phyloP scores from a whole-genome alignment of 371 early-diverging fungal genomes.

The Actinomortierella wolfii region DNA sequence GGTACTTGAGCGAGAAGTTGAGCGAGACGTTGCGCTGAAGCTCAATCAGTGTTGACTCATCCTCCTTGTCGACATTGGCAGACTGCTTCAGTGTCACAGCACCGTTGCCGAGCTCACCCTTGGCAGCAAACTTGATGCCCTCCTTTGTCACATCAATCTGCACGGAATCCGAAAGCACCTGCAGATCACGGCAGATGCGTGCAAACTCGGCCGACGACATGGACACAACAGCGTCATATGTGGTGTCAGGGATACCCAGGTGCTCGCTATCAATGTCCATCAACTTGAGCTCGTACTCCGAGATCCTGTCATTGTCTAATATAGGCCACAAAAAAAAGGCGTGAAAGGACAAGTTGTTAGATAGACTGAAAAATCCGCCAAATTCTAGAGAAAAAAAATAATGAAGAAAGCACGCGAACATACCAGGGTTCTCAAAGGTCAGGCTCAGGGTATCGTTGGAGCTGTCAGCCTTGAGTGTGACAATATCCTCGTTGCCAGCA shows the following conservation, averaged over 20 bases:
- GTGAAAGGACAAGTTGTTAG: neutral
- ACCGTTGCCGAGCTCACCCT: conserved; percentile 92
- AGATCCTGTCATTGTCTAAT: conserved; percentile 81
- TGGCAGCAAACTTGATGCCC: conserved; percentile 87
- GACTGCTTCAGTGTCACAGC: conserved; percentile 81
- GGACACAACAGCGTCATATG: conserved; percentile 87
- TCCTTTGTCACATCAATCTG: conserved; percentile 91
- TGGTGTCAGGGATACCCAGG: conserved; percentile 94
- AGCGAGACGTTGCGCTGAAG: conserved; percentile 81
- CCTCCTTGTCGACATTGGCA: conserved; percentile 80
- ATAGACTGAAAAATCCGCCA: neutral
- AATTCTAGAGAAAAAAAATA: conserved; percentile 12
- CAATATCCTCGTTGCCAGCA: conserved; percentile 90
- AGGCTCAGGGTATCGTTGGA: conserved; percentile 82
- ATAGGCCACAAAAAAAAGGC: neutral
- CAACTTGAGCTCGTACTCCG: conserved; percentile 95
- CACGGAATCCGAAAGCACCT: conserved; percentile 87
- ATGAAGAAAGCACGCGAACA: conserved; percentile 6
- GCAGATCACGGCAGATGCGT: conserved; percentile 91
- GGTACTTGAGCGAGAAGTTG: conserved; percentile 93
- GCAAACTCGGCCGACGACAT: conserved; percentile 93
- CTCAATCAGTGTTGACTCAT: conserved; percentile 76
- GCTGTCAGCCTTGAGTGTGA: conserved; percentile 92
- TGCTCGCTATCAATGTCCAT: conserved; percentile 98
- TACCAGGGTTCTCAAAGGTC: conserved; percentile 83